These are phyloP conservation scores for Dendrocalamus sinicus DNA, from an alignment of 176 grass and related monocot species.

Conservation along the genomic window DNA sequence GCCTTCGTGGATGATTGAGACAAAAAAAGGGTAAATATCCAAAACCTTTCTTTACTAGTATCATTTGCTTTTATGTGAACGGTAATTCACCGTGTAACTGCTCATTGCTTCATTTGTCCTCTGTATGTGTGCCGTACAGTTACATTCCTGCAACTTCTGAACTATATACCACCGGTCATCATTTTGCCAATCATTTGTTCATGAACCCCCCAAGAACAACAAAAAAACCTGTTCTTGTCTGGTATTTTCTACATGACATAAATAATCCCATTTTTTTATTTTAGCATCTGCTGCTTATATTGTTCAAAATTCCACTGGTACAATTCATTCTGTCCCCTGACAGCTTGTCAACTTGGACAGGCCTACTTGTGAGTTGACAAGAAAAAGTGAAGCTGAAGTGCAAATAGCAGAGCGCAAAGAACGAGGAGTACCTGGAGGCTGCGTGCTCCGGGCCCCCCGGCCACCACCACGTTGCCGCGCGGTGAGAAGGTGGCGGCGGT, in stretches of 20 bases:
- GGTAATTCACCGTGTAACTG: neutral
- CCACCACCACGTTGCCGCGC: slow-evolving; percentile 24
- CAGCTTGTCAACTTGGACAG: neutral
- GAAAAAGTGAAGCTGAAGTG: neutral
- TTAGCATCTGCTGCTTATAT: neutral
- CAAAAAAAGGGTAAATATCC: neutral
- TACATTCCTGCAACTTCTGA: neutral
- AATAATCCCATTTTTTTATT: neutral
- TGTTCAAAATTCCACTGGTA: neutral
- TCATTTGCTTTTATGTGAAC: neutral
- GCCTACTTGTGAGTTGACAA: neutral
- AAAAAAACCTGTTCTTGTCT: slow-evolving; percentile 11
- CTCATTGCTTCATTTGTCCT: neutral
- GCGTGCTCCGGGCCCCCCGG: slow-evolving; percentile 6
- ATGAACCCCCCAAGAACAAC: neutral
- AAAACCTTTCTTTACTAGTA: neutral
- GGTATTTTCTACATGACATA: neutral
- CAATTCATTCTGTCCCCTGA: neutral
- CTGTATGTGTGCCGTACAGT: neutral
- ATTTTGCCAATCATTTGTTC: slow-evolving; percentile 13
- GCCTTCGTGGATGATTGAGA: neutral
- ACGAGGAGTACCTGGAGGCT: slow-evolving; percentile 52
- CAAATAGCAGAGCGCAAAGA: neutral
- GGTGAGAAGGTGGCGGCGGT: slow-evolving; percentile 53
- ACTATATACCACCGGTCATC: neutral